These are phyloP conservation scores for Tetrahymena thermophila DNA, from an alignment of 73 alveolate genomes.

Conservation along the genomic window DNA sequence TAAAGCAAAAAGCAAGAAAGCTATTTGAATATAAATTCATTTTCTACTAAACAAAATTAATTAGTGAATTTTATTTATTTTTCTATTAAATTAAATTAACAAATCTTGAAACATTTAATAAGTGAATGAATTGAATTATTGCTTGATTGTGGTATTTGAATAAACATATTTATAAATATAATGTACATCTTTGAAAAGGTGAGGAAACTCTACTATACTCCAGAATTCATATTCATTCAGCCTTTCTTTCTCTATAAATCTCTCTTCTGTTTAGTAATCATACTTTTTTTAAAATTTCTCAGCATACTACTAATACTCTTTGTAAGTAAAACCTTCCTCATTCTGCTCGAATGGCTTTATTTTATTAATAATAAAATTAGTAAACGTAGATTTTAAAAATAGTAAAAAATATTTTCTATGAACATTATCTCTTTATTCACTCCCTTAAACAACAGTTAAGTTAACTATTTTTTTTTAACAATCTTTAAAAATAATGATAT, in stretches of 20 bases:
- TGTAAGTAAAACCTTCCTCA: neutral
- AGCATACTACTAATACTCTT: neutral
- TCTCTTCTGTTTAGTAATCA: neutral
- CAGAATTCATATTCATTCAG: slow-evolving; percentile 63
- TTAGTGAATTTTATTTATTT: neutral
- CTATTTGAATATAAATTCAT: too few species aligned
- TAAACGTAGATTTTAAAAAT: neutral
- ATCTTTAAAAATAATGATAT: too few species aligned
- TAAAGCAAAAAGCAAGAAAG: too few species aligned
- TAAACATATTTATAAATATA: neutral
- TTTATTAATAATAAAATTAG: neutral
- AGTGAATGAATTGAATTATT: neutral
- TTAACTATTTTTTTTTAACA: too few species aligned
- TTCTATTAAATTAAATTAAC: neutral
- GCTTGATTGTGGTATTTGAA: neutral
- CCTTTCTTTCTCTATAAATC: neutral
- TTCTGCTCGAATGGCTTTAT: neutral
- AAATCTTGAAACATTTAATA: too few species aligned
- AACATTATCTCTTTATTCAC: neutral
- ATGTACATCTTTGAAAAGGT: neutral
- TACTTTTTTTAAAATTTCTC: neutral
- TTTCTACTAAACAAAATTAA: neutral
- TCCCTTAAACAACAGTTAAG: neutral
- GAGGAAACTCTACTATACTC: slow-evolving; percentile 63
- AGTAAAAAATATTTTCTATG: neutral